Evolutionary conservation across 2,329 filamentous ascomycete species (phyloP).

Genomic region (Trichoderma cornu-damae): DNA sequence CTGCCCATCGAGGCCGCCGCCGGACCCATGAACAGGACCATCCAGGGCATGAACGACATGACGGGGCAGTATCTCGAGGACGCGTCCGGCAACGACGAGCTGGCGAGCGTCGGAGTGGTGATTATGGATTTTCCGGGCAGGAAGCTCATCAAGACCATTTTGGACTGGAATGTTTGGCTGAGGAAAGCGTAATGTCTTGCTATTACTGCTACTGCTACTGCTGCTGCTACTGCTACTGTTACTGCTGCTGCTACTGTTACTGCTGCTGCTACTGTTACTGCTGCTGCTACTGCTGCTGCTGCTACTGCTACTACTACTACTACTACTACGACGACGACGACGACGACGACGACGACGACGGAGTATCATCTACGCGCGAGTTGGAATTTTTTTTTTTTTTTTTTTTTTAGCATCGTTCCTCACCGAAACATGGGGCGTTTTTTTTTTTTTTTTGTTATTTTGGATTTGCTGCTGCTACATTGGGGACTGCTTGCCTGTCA

Average conservation of each 20-base stretch:
- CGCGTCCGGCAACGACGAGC: conserved; percentile 25
- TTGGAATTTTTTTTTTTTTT: too few relatives aligned
- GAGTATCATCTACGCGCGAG: too few relatives aligned
- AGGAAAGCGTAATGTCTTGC: neutral
- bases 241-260: neutral
- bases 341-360: neutral
- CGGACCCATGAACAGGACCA: conserved; percentile 38
- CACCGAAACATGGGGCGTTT: too few relatives aligned
- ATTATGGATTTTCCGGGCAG: conserved; percentile 47
- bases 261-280: neutral
- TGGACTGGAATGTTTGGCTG: conserved; percentile 37
- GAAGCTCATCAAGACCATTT: conserved; percentile 38
- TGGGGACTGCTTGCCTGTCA: too few relatives aligned
- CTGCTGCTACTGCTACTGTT: neutral
- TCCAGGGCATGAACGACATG: conserved; percentile 47
- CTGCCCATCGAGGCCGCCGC: conserved; percentile 47
- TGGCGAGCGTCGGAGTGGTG: conserved; percentile 39
- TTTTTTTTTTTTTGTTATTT: neutral
- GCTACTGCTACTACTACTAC: neutral
- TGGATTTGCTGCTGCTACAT: too few relatives aligned
- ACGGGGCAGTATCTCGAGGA: conserved; percentile 42
- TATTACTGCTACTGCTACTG: neutral
- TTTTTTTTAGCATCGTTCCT: too few relatives aligned
- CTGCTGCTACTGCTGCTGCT: neutral
- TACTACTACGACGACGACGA: neutral